Percentiles rank a stretch among this genome's conserved stretches.
phyloP scores from a whole-genome alignment of 306 rosid species.

The Quercus agrifolia region DNA sequence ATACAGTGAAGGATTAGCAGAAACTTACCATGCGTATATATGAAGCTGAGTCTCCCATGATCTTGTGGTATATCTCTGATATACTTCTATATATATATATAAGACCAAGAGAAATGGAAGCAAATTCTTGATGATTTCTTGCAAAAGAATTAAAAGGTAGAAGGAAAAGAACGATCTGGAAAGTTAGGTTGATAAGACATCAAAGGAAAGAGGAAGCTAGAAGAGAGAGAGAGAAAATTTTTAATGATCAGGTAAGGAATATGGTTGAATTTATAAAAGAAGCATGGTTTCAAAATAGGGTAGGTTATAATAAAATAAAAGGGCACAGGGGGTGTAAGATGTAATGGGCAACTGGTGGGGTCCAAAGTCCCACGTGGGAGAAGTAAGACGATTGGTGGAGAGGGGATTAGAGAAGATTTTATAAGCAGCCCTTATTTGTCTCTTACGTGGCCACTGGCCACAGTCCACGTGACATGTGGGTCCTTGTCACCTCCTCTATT shows the following conservation, averaged over 20 bases:
- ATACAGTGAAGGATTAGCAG: neutral
- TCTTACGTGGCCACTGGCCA: conserved; percentile 50
- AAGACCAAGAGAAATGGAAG: neutral
- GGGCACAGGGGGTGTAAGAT: conserved; percentile 10
- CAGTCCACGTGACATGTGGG: conserved; percentile 57
- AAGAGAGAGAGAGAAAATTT: neutral
- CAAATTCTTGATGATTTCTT: neutral
- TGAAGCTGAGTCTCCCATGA: conserved; percentile 73
- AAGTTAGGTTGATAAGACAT: neutral
- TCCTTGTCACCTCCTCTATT: neutral
- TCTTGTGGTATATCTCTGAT: neutral
- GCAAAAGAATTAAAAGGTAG: neutral
- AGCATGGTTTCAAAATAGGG: neutral
- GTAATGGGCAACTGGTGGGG: conserved; percentile 30
- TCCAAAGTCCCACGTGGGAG: conserved; percentile 79
- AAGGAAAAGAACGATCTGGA: neutral
- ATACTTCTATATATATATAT: no score
- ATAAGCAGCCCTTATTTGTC: conserved; percentile 15
- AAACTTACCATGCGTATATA: conserved; percentile 78
- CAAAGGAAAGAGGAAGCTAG: neutral
- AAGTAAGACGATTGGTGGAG: conserved; percentile 67
- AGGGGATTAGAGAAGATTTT: conserved; percentile 77
- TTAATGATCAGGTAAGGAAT: neutral
- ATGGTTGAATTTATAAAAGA: conserved; percentile 25
- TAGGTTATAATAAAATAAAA: neutral